Evolutionary conservation across 106 monocot genomes (phyloP), one percentile per base, ranked within the genome.

Genomic region (Dendrobium catenatum): DNA sequence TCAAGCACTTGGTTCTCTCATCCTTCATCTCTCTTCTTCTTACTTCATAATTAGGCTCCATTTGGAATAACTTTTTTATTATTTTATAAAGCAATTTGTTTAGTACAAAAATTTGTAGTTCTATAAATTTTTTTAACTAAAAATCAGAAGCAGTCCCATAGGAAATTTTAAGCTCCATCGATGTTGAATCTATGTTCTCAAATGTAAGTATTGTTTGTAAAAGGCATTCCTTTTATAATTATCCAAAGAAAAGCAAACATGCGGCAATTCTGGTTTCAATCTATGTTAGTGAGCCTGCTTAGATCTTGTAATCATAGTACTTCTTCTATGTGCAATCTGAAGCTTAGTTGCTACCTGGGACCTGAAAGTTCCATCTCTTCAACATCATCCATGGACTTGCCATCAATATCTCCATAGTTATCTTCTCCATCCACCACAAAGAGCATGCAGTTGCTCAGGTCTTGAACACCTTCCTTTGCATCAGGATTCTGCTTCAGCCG

Each of bases 311-410:
- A 26, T 24, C 24, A 64, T 24, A 26, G 24, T 1, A 31, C 31
- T 31, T 5, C 24, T 64, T 64, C n/a, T 64, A 24, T 64, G 24
- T 64, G n/a, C 20, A n/a, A 7, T 64, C 24, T 64, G 2, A 26
- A 6, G 22, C 1, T 26, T 64, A 2, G 11, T 37, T 1, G 16
- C 49, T 76, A 93, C 66, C 93, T 86, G 18, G 93, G 93, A 19
- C 93, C 93, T 0, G 93, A 93, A 4, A 93, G 78, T 40, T 93
- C 93, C 93, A 93, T 90, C 77, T 93, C 93, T 64, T 93, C 89
- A 2, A 89, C 87, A 26, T 74, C 83, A 17, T 91, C 93, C 75
- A 82, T 56, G 5, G 92, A 89, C 73, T 49, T 66, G 2, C 58
- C 76, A 42, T 80, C 80, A 31, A 18, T 56, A 55, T 77, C 78